Evolutionary conservation across 257 asterid species (phyloP), one percentile per base, ranked within the genome.

Genomic region (Cruciata laevipes): DNA sequence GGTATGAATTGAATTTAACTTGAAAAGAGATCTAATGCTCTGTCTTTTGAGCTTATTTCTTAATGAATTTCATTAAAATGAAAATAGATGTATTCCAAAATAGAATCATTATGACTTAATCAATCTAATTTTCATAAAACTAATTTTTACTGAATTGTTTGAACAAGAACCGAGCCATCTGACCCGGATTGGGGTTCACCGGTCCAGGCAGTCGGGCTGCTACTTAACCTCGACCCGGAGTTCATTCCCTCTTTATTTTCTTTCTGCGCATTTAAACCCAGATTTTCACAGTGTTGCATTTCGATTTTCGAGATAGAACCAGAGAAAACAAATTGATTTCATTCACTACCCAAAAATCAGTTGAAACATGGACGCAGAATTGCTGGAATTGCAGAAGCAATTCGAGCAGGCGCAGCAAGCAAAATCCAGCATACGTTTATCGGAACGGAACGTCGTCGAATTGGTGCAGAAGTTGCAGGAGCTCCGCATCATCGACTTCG

Each of bases 401-500:
- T 94, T 94, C 75, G 96, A 94, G 79, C 83, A 70, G 69, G 99
- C 99, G 2, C 99, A 90, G 80, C 87, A 90, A 76, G 96, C 90
- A 3, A 94, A 94, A 78, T 94, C 97, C n/a, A 87, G 92, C 78
- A 74, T 87, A 51, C 91, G 97, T 27, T 87, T 94, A 76, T 94
- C 97, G 13, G 99, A 94, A 17, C 81, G 99, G 59, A 93, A 93
- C 80, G 99, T 93, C 68, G 99, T 90, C 63, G 97, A 93, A 84
- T 79, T 93, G 85, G 94, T 90, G 42, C 97, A 90, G 82, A 94
- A 94, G 73, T 94, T 93, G 60, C 95, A 88, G 53, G 74, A 83
- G 66, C 96, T 94, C 67, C 77, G 83, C 65, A 90, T 87, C 77
- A 87, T 94, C 83, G 96, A 90, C 79, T 90, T 90, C 81, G 97